Percentiles rank a stretch among this genome's conserved stretches.
Evolutionary conservation across 768 basidiomycete genomes (phyloP).

Genomic region (Lactarius quietus): DNA sequence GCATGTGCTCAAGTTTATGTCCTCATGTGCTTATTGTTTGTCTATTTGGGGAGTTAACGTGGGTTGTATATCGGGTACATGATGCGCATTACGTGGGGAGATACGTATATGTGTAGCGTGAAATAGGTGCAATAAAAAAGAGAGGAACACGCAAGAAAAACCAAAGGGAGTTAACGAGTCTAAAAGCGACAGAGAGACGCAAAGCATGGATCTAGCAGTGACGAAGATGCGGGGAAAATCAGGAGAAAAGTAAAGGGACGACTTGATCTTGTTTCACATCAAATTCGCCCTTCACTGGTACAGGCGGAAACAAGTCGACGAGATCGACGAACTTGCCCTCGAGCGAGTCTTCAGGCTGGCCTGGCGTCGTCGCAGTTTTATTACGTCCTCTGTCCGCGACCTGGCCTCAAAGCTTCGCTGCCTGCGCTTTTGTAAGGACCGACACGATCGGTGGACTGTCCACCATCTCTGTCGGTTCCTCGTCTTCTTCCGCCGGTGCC

Average conservation of each 20-base stretch:
- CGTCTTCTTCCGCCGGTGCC: conserved; percentile 21
- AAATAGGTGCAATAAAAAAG: conserved; percentile 15
- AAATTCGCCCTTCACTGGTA: conserved; percentile 84
- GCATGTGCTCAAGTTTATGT: too few species aligned
- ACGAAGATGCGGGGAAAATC: conserved; percentile 27
- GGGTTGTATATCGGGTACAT: neutral
- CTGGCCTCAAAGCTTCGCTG: conserved; percentile 22
- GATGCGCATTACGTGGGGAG: conserved; percentile 11
- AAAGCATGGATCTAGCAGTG: neutral
- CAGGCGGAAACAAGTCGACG: conserved; percentile 68
- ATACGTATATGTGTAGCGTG: neutral
- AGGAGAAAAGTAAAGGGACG: conserved; percentile 94
- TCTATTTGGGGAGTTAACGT: neutral
- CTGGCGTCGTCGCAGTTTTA: neutral
- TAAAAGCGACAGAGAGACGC: neutral
- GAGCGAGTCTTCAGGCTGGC: conserved; percentile 10
- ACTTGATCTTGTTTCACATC: conserved; percentile 77
- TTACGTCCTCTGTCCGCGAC: neutral
- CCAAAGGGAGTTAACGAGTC: neutral
- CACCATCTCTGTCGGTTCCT: conserved; percentile 28
- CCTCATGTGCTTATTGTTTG: too few species aligned
- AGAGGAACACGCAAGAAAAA: neutral
- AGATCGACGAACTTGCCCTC: conserved; percentile 69
- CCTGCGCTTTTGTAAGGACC: conserved; percentile 27
- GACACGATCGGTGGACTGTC: conserved; percentile 31